A percentile compares a stretch with the other conserved stretches of the same genome.
Conservation (phyloP, 164 flowering plant genomes). For the Umbilicus rupestris region DNA sequence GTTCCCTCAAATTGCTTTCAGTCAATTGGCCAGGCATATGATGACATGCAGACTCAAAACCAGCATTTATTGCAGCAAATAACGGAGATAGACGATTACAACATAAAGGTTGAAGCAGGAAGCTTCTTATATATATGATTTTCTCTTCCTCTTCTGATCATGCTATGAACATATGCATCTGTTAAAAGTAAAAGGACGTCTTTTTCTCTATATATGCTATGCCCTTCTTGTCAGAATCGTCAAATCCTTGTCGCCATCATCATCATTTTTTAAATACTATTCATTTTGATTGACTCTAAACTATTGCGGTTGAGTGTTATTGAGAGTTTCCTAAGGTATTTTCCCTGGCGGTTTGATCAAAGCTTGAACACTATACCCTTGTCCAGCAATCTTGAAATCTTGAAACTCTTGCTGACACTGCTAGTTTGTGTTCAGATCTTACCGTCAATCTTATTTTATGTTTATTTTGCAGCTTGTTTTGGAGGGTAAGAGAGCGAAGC, state of each 20-base stretch:
- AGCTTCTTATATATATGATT: background rate
- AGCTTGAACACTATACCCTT: background rate
- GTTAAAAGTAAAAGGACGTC: background rate
- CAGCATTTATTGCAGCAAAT: conserved; percentile 91
- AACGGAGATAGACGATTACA: conserved; percentile 96
- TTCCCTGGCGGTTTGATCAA: too few relatives aligned
- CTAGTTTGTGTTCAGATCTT: background rate
- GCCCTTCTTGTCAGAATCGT: background rate
- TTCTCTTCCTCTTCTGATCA: too few relatives aligned
- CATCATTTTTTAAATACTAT: too few relatives aligned
- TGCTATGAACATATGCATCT: background rate
- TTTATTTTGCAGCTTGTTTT: conserved; percentile 64
- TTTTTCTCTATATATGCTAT: background rate
- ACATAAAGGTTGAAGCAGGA: conserved; percentile 59
- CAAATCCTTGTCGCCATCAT: background rate
- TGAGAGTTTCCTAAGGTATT: too few relatives aligned
- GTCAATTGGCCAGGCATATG: conserved; percentile 97
- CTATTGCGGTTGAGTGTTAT: too few relatives aligned
- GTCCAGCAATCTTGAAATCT: background rate
- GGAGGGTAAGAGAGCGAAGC: conserved; percentile 68
- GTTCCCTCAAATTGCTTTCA: conserved; percentile 25
- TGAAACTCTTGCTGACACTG: too few relatives aligned
- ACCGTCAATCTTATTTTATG: background rate
- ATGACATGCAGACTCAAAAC: conserved; percentile 91
- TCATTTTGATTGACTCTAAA: too few relatives aligned